Percentiles rank a stretch among this genome's conserved stretches.
phyloP scores from a whole-genome alignment of 495 filamentous ascomycete genomes.

The Aspergillus asperescens region DNA sequence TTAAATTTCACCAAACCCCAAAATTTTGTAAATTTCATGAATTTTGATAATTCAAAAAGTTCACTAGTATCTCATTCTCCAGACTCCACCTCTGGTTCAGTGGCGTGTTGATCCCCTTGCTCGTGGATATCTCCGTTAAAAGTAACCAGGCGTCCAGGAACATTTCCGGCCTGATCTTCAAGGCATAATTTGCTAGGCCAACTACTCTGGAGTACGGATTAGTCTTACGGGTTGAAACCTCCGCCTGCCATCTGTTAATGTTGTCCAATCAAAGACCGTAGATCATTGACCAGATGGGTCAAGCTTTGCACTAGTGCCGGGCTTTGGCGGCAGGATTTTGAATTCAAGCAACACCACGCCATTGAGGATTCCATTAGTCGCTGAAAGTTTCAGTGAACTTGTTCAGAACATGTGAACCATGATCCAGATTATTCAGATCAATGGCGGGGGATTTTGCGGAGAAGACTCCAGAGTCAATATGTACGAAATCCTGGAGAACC shows the following conservation, averaged over 20 bases:
- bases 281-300: background rate
- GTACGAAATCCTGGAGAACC: background rate
- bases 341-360: background rate
- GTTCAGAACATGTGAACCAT: background rate
- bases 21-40: too few species aligned
- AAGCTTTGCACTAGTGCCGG: constrained; percentile 2
- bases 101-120: too few species aligned
- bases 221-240: background rate
- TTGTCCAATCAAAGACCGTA: background rate
- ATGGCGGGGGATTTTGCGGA: background rate
- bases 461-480: constrained; percentile 9
- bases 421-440: background rate
- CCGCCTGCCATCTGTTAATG: too few species aligned
- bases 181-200: too few species aligned
- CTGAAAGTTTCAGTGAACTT: background rate
- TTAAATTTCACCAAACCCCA: too few species aligned
- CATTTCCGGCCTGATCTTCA: too few species aligned
- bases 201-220: too few species aligned
- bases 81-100: too few species aligned
- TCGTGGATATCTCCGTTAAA: too few species aligned
- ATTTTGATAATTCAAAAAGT: too few species aligned
- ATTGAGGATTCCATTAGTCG: constrained; percentile 8
- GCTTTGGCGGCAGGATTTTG: background rate
- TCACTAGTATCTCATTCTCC: too few species aligned
- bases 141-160: too few species aligned